These are phyloP conservation scores for Pseudopyrenochaeta lycopersici DNA, from an alignment of 2,329 filamentous ascomycete species.

Conservation along the genomic window DNA sequence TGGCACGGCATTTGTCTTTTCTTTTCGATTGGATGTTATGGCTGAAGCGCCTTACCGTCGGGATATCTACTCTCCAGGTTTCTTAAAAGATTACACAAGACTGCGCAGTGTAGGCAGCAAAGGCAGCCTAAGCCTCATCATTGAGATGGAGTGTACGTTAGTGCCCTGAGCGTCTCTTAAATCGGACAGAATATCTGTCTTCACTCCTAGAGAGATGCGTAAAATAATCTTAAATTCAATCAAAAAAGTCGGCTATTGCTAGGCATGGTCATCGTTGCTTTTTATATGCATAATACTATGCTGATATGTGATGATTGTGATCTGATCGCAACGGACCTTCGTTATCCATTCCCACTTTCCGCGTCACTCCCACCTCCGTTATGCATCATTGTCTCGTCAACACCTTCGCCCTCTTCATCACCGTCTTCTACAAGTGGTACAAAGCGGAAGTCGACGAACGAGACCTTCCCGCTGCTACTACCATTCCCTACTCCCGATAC, in stretches of 20 bases:
- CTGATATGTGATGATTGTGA: background rate
- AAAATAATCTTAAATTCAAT: background rate
- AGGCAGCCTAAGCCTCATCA: background rate
- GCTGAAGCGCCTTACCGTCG: background rate
- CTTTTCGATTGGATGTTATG: background rate
- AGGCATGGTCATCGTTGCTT: background rate
- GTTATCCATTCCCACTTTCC: slow-evolving; percentile 4
- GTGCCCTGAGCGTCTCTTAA: background rate
- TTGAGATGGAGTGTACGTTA: background rate
- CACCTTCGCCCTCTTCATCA: slow-evolving; percentile 18
- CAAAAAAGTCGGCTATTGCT: background rate
- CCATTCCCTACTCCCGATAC: slow-evolving; percentile 1
- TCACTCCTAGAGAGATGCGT: background rate
- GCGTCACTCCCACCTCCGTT: slow-evolving; percentile 12
- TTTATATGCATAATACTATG: background rate
- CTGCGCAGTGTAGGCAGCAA: background rate
- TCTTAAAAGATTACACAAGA: background rate
- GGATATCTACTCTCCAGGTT: background rate
- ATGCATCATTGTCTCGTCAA: slow-evolving; percentile 28
- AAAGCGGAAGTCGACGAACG: slow-evolving; percentile 84
- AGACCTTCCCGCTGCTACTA: slow-evolving; percentile 50
- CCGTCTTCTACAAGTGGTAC: slow-evolving; percentile 71
- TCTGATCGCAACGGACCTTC: background rate
- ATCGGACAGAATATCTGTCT: background rate
- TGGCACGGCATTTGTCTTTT: background rate